Conservation (phyloP, 257 asterid genomes). For the Vinca minor region DNA sequence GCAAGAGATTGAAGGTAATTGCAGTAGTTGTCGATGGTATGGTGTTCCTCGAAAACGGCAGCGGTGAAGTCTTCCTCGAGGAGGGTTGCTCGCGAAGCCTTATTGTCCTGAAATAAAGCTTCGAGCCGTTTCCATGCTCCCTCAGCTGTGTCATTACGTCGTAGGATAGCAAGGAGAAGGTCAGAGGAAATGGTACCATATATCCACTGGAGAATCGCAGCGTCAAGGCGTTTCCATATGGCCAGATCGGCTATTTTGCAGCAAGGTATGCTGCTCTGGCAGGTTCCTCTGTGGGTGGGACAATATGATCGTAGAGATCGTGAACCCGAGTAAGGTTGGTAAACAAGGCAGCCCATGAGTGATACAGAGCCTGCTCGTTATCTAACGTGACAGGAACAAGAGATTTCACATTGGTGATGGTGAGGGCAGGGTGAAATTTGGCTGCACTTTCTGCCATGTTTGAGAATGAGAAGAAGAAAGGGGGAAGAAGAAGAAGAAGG, state of each 20-base stretch:
- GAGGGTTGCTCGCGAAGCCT: not conserved
- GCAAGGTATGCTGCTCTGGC: not conserved
- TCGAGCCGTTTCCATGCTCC: not conserved
- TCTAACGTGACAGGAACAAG: not conserved
- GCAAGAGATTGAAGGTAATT: not conserved
- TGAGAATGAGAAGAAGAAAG: not conserved
- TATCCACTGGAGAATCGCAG: not conserved
- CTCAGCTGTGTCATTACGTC: not conserved
- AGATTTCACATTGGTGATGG: not conserved
- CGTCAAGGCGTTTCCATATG: not conserved
- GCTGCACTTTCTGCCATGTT: not conserved
- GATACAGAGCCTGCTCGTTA: too few relatives aligned
- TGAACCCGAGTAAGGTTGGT: not conserved
- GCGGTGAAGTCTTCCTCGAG: not conserved
- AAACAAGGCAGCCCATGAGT: too few relatives aligned
- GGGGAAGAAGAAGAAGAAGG: not conserved
- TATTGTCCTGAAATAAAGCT: not conserved
- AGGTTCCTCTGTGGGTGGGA: not conserved
- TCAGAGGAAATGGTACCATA: not conserved
- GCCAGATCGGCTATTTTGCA: too few relatives aligned
- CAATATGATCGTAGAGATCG: not conserved
- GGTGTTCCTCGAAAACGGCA: not conserved
- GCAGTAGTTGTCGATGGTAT: not conserved
- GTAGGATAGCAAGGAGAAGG: not conserved
- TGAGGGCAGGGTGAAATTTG: not conserved